Evolutionary conservation across 2,329 filamentous ascomycete species (phyloP), one percentile per base, ranked within the genome.

Genomic region (Hysterium pulicare): DNA sequence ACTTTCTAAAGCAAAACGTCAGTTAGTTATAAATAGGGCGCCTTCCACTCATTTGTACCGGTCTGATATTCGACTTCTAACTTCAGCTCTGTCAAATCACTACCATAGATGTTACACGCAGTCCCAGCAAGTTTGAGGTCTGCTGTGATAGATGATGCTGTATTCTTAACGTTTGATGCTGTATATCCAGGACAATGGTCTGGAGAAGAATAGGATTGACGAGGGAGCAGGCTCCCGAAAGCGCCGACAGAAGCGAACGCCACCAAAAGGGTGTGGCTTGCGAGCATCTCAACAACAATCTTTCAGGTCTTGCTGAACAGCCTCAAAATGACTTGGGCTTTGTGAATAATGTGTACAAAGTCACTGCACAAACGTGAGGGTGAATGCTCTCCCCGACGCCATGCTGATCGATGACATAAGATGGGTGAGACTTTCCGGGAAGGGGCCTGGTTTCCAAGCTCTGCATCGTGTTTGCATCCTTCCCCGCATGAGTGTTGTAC

Each of bases 121-220:
- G 73, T 57, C 0, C 86, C 87, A 9, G 84, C 84, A n/a, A 94
- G 73, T 5, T 67, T 74, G 40, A 94, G 69, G 49, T 84, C 76
- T 1, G 87, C 88, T 1, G 78, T 85, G 37, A 90, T 67, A 10
- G 80, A 79, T 42, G 66, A 70, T 34, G 61, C 55, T 0, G 70
- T 76, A 38, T 71, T 64, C 41, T 71, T 59, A 13, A 87, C 73
- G 61, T 84, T 79, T 33, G 73, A 77, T 3, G 83, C 84, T 33
- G 59, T 74, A 66, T 88, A 89, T 13, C 85, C 85, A 0, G 83
- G 83, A 57, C 86, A 89, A 31, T 49, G 3, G 5, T 34, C 32
- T 3, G 19, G 32, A 5, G 32, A 3, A 34, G 11, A 10, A 4
- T 15, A 20, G 11, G n/a, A 3, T 34, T 15, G 32, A 15, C 32